Conservation (phyloP, 202 grass and related monocot species). For the Eragrostis tef region DNA sequence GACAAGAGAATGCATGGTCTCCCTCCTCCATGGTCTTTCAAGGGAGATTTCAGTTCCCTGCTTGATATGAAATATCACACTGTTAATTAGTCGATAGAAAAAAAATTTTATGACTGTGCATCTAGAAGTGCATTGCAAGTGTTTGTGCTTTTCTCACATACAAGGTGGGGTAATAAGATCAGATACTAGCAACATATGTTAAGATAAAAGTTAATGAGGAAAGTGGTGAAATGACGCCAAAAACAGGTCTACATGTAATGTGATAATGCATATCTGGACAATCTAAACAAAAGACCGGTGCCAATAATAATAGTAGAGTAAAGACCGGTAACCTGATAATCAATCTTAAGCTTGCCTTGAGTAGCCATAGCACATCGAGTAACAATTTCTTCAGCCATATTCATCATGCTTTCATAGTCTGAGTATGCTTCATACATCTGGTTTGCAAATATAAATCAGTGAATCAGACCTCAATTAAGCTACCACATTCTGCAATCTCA, state of each 20-base stretch:
- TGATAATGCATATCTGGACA: neutral
- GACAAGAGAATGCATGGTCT: constrained; percentile 96
- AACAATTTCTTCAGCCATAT: constrained; percentile 91
- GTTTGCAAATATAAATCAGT: constrained; percentile 53
- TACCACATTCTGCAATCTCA: constrained; percentile 19
- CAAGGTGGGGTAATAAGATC: constrained; percentile 23
- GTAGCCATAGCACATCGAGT: constrained; percentile 81
- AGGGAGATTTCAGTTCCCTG: constrained; percentile 95
- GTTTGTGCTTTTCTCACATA: neutral
- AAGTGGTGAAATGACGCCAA: neutral
- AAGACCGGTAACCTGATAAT: constrained; percentile 75
- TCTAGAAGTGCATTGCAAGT: constrained; percentile 20
- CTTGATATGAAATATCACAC: constrained; percentile 28
- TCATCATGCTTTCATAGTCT: constrained; percentile 99
- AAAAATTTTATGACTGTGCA: constrained; percentile 1
- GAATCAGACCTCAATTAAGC: constrained; percentile 40
- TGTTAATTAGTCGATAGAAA: constrained; percentile 33
- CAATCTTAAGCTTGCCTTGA: constrained; percentile 76
- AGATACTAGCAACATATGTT: constrained; percentile 19
- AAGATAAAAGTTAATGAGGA: constrained; percentile 21
- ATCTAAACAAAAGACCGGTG: constrained; percentile 36
- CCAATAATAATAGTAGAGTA: constrained; percentile 25
- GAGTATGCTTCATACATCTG: constrained; percentile 99
- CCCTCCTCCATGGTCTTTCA: constrained; percentile 89
- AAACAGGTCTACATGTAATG: constrained; percentile 29